A percentile compares a stretch with the other conserved stretches of the same genome.
Conservation (phyloP, 108 stramenopile species). For the Cyclostephanos invisitatus region DNA sequence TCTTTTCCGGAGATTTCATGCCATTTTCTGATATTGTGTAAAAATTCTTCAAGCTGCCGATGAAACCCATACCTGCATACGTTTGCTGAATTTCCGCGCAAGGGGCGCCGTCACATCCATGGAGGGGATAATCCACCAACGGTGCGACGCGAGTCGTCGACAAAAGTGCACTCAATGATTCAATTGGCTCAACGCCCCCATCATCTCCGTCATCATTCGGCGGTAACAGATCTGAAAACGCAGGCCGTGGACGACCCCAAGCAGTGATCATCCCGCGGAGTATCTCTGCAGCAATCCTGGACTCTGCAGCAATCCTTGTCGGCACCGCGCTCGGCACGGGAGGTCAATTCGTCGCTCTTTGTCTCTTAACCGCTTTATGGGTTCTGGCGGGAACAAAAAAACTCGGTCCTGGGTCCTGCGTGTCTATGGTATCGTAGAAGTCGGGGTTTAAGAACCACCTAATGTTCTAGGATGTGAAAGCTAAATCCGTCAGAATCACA, state of each 20-base stretch:
- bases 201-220: not conserved
- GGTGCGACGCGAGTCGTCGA: slow-evolving; percentile 6
- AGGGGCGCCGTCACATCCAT: slow-evolving; percentile 27
- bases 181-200: not conserved
- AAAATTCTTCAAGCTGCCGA: slow-evolving; percentile 11
- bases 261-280: not conserved
- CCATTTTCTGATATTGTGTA: slow-evolving; percentile 25
- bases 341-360: too few relatives aligned
- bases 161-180: not conserved
- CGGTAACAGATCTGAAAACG: slow-evolving; percentile 5
- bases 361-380: too few relatives aligned
- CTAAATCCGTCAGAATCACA: too few relatives aligned
- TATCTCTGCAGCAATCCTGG: too few relatives aligned
- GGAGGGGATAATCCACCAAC: slow-evolving; percentile 25
- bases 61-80: slow-evolving; percentile 3
- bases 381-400: too few relatives aligned
- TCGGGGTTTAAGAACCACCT: too few relatives aligned
- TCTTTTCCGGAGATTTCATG: not conserved
- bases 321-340: too few relatives aligned
- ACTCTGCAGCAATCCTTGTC: too few relatives aligned
- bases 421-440: too few relatives aligned
- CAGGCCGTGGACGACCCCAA: slow-evolving; percentile 12
- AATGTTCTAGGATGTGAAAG: too few relatives aligned
- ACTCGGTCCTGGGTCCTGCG: too few relatives aligned
- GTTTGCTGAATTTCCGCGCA: slow-evolving; percentile 24